Base-by-base conservation (phyloP, 768 basidiomycete species). In the Vararia minispora region DNA sequence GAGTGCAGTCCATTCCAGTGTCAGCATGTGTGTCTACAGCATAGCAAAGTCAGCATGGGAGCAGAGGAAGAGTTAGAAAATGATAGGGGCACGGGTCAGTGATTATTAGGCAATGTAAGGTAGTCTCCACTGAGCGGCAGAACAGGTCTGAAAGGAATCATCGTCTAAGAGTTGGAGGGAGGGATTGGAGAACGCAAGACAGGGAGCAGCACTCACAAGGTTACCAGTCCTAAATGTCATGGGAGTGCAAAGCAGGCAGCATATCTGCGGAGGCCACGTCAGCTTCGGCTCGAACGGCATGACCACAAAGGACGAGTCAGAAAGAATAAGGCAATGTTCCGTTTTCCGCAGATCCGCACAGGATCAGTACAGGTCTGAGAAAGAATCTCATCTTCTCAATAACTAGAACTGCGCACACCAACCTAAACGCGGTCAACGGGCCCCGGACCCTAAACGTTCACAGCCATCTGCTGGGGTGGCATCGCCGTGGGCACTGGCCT, bases 331-430 rank as follows among this genome's bases (percentile, higher is more conserved):
- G 79, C 77, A 80, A 80, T 76, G 65, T n/a, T 68, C 51, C 46
- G 49, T 55, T 66, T 59, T 77, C 79, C 72, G 63, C 77, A 74
- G 52, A 49, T 53, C 51, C 55, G 34, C 45, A 38, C 52, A 52
- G 48, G 61, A 57, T 84, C 76, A 63, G 81, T 75, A 84, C 79
- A 83, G 79, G 80, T 81, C 79, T 83, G 55, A 56, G 76, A 72
- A 62, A 58, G 39, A n/a, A n/a, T n/a, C 56, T 52, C 72, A 63
- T 82, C 82, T 80, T 84, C 80, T 55, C 60, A 51, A 51, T 33
- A 42, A 38, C 28, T 0, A 41, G 24, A 44, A 45, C 21, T 37
- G 22, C 23, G 6, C 26, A 48, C 39, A 51, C 50, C 51, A 48
- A 54, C 47, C 37, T 23, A 9, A 10, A 21, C 13, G 25, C 20